phyloP scores from a whole-genome alignment of 106 monocot genomes.

The Amphibolis antarctica region DNA sequence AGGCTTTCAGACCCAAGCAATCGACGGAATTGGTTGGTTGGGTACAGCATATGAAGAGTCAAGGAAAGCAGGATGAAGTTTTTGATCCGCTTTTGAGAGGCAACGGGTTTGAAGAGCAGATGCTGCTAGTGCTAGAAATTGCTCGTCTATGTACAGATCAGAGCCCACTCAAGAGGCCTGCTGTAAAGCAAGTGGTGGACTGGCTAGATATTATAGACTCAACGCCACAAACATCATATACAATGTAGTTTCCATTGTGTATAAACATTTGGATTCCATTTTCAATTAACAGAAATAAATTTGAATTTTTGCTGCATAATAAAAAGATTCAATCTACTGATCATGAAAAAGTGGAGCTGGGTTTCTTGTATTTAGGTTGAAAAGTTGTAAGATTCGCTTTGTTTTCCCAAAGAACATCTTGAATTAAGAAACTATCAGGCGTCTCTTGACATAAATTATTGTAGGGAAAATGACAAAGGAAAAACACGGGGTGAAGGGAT shows the following conservation, averaged over 20 bases:
- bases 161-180: conserved; percentile 13
- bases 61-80: conserved; percentile 8
- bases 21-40: conserved; percentile 10
- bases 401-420: too few relatives aligned
- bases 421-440: too few relatives aligned
- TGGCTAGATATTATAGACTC: conserved; percentile 8
- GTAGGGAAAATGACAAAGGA: too few relatives aligned
- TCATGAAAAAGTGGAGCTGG: too few relatives aligned
- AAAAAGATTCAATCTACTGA: background rate
- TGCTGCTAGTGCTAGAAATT: conserved; percentile 17
- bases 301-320: background rate
- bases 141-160: conserved; percentile 12
- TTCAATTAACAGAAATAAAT: background rate
- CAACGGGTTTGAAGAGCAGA: conserved; percentile 14
- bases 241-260: background rate
- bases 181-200: conserved; percentile 8
- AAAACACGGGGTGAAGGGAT: too few relatives aligned
- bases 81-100: conserved; percentile 9
- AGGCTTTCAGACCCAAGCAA: conserved; percentile 2
- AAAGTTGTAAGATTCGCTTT: too few relatives aligned
- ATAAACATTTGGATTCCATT: background rate
- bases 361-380: too few relatives aligned
- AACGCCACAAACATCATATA: background rate
- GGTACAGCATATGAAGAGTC: conserved; percentile 10
- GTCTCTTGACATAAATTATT: too few relatives aligned